Base-by-base conservation (phyloP, 2,329 filamentous ascomycete species). In the Hortaea sp. region DNA sequence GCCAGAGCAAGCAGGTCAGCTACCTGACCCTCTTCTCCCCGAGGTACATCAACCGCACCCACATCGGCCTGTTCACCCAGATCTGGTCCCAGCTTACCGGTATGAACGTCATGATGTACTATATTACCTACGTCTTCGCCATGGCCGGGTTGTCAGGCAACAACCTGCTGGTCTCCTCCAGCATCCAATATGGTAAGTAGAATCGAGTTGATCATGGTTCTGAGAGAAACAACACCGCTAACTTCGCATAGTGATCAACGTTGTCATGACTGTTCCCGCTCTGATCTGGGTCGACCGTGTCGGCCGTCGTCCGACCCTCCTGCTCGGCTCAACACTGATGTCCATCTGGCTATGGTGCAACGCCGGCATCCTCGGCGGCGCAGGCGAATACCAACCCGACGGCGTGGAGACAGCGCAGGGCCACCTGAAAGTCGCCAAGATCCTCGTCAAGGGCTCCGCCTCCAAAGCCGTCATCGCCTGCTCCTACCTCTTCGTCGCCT, bases 51-150 rank as follows among this genome's bases (percentile, higher is more conserved):
- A 83, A 86, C 66, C 77, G 84, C 29, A 84, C 82, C 6, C 70
- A 81, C 53, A 81, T 85, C 52, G 84, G 82, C 51, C 59, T 87
- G 38, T 86, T 84, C 61, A 82, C 74, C 1, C 84, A 88, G 65
- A 81, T 88, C 56, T 85, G 84, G 84, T 80, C 76, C 7, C 84
- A 88, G 60, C 66, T 88, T 41, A 85, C 82, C 0, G 84, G 84
- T 7, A 86, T 85, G 82, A 87, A 86, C 57, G 81, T 78, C 34
- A 82, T 79, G 82, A 81, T 78, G 62, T 51, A 55, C 43, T 54
- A 57, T 50, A 55, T 71, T 29, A 68, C 65, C 4, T 85, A 84
- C 53, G 76, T 86, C 48, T 85, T 86, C 62, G 72, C 72, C 7
- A 87, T 87, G 83, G 81, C 82, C 11, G 82, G 82, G 7, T 69